Conservation (phyloP, 2,329 filamentous ascomycete species). For the Coniella lustricola region DNA sequence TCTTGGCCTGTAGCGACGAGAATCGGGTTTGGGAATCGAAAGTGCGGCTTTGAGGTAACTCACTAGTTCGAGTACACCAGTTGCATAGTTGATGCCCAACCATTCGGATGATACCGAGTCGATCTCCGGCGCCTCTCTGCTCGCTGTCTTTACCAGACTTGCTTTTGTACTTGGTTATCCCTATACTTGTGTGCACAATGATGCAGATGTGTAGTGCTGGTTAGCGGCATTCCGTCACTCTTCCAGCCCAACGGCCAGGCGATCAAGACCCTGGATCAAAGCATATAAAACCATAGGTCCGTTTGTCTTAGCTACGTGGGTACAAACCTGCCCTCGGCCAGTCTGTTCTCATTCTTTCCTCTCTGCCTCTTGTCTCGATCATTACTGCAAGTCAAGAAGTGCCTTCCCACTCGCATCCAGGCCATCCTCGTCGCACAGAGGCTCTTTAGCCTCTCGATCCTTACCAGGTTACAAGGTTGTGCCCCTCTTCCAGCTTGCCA, state of each 20-base stretch:
- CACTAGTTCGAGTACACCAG: too few species aligned
- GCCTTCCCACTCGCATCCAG: too few species aligned
- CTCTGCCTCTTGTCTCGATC: too few species aligned
- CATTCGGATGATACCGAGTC: neutral
- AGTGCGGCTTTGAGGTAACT: too few species aligned
- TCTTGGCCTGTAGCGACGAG: constrained; percentile 1
- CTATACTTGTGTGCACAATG: too few species aligned
- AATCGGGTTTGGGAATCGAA: neutral
- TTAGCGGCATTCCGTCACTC: constrained; percentile 10
- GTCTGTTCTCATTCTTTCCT: neutral
- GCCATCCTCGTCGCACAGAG: too few species aligned
- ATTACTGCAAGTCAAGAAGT: too few species aligned
- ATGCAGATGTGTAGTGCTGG: too few species aligned
- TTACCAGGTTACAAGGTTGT: neutral
- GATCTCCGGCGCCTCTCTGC: neutral
- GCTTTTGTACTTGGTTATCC: neutral
- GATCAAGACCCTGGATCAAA: constrained; percentile 1
- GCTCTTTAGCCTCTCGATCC: too few species aligned
- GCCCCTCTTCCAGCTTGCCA: too few species aligned
- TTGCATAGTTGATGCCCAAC: constrained; percentile 15
- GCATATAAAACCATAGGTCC: constrained; percentile 13
- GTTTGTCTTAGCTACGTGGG: neutral
- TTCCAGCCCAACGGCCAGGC: neutral
- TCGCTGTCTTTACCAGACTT: constrained; percentile 5
- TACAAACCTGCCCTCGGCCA: neutral